Percentiles rank a stretch among this genome's conserved stretches.
Conservation (phyloP, 164 flowering plant species). For the grape (Vitis vinifera) region ASM3070453v1 NC_081805.1:22055001-22055500, state of each 20-base stretch:
- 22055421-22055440: no score
- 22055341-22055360: no score
- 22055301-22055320: no score
- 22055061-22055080: neutral
- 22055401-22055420: no score
- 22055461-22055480: no score
- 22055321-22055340: no score
- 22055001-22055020: conserved; percentile 32
- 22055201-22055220: neutral
- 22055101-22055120: neutral
- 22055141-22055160: conserved; percentile 2
- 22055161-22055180: neutral
- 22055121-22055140: neutral
- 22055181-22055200: neutral
- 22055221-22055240: neutral
- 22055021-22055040: conserved; percentile 21
- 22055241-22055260: neutral
- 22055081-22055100: conserved; percentile 7
- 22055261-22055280: no score
- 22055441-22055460: no score
- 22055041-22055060: conserved; percentile 39
- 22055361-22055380: no score
- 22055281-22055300: no score
- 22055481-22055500: no score
- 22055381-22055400: no score